Percentiles rank a stretch among this genome's conserved stretches.
Evolutionary conservation across 495 filamentous ascomycete genomes (phyloP).

Genomic region (Oleoguttula mirabilis): DNA sequence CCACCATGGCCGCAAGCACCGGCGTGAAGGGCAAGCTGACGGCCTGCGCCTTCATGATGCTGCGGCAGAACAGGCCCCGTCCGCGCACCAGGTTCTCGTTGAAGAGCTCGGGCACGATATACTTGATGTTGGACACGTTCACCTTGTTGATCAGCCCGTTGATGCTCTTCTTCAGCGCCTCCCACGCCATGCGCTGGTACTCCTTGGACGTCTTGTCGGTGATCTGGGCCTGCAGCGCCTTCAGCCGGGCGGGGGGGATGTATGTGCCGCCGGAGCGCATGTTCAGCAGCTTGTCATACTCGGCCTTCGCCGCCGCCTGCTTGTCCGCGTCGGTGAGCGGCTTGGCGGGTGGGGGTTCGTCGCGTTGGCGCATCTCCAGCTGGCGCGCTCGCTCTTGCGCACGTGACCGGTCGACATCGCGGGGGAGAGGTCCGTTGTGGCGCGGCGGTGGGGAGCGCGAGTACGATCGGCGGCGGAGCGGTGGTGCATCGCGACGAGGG

Average conservation of each 20-base stretch:
- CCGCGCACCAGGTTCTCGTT: constrained; percentile 86
- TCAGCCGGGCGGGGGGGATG: constrained; percentile 80
- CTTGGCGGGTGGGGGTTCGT: constrained; percentile 42
- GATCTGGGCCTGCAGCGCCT: constrained; percentile 89
- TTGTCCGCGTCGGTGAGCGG: constrained; percentile 72
- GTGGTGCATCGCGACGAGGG: constrained; percentile 30
- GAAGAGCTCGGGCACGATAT: constrained; percentile 91
- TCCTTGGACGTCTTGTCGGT: constrained; percentile 93
- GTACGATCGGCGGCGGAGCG: constrained; percentile 43
- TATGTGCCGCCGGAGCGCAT: constrained; percentile 92
- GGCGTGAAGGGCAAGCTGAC: constrained; percentile 93
- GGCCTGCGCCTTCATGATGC: constrained; percentile 94
- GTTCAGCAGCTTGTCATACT: constrained; percentile 79
- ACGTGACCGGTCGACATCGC: constrained; percentile 43
- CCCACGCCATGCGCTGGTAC: constrained; percentile 98
- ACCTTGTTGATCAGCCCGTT: constrained; percentile 98
- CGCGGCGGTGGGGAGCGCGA: constrained; percentile 18
- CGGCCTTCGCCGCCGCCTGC: constrained; percentile 67
- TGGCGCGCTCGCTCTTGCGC: constrained; percentile 50
- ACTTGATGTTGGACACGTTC: constrained; percentile 94
- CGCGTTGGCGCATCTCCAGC: constrained; percentile 47
- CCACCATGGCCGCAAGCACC: constrained; percentile 87
- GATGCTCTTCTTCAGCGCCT: constrained; percentile 96
- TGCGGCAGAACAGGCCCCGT: constrained; percentile 82
- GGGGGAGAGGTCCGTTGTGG: constrained; percentile 31